Conservation (phyloP, 139 green algal genomes). For the Chlamydomonas sp. region DNA sequence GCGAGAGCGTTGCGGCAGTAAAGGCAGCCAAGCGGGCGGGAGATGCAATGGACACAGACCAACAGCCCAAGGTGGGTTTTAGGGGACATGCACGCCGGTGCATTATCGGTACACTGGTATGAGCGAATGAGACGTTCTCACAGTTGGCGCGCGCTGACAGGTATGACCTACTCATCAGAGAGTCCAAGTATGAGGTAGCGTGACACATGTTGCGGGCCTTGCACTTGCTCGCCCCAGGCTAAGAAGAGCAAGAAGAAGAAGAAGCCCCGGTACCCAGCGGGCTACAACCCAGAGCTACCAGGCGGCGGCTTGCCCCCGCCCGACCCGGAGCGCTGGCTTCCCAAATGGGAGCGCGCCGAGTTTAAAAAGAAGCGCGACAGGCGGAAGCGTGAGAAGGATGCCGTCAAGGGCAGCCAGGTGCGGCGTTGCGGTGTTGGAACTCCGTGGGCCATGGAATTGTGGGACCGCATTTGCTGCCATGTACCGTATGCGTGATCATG, state of each 20-base stretch:
- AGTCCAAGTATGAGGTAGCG: not conserved
- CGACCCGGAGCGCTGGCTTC: slow-evolving; percentile 96
- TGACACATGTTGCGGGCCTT: no score
- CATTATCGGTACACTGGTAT: not conserved
- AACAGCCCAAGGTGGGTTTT: slow-evolving; percentile 16
- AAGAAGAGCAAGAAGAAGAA: slow-evolving; percentile 78
- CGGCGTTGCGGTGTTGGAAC: not conserved
- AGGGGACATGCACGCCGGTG: not conserved
- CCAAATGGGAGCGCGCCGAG: slow-evolving; percentile 91
- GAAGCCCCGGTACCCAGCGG: slow-evolving; percentile 79
- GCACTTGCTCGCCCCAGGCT: not conserved
- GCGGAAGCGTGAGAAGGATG: slow-evolving; percentile 53
- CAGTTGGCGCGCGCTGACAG: not conserved
- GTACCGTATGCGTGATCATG: no score
- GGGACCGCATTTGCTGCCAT: no score
- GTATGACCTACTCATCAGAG: not conserved
- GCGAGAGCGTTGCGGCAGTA: not conserved
- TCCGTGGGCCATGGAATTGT: no score
- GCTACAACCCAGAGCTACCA: slow-evolving; percentile 89
- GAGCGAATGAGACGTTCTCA: not conserved
- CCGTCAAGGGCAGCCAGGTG: slow-evolving; percentile 84
- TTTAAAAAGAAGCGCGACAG: slow-evolving; percentile 72
- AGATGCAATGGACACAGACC: slow-evolving; percentile 32
- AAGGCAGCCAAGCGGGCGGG: slow-evolving; percentile 22
- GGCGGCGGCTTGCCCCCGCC: slow-evolving; percentile 73